Evolutionary conservation across 2,329 filamentous ascomycete species (phyloP).

Genomic region (Paraphoma chrysanthemicola): DNA sequence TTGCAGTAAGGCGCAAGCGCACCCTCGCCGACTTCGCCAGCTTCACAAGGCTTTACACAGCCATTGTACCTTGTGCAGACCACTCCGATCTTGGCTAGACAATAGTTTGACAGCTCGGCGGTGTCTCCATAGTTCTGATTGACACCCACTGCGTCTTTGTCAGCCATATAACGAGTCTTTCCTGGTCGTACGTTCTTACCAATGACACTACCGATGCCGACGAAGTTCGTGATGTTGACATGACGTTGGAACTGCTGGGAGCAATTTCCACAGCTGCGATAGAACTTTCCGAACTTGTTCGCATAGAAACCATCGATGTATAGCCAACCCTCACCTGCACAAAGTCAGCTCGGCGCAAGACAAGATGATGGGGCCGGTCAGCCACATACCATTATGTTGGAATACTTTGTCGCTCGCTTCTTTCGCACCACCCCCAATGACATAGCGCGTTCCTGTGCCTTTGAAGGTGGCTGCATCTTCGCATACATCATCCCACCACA

Average conservation of each 20-base stretch:
- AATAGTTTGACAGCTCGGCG: slow-evolving; percentile 38
- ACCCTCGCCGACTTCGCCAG: not conserved
- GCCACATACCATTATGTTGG: slow-evolving; percentile 47
- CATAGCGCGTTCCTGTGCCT: slow-evolving; percentile 30
- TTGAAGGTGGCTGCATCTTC: slow-evolving; percentile 42
- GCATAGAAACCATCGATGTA: slow-evolving; percentile 26
- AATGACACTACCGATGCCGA: not conserved
- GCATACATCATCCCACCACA: slow-evolving; percentile 51
- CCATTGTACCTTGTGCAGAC: slow-evolving; percentile 17
- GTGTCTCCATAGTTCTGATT: slow-evolving; percentile 59
- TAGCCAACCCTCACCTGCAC: not conserved
- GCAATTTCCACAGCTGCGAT: slow-evolving; percentile 52
- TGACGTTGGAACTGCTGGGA: slow-evolving; percentile 38
- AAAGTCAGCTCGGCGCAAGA: not conserved
- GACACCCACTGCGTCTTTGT: slow-evolving; percentile 51
- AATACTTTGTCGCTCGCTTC: slow-evolving; percentile 46
- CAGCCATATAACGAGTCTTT: not conserved
- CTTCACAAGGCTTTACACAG: not conserved
- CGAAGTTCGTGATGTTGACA: slow-evolving; percentile 26
- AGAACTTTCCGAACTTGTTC: slow-evolving; percentile 45
- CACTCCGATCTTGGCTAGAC: slow-evolving; percentile 4
- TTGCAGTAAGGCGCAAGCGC: slow-evolving; percentile 1
- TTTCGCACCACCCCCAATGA: slow-evolving; percentile 48
- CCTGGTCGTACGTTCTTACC: not conserved
- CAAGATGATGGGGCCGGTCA: not conserved